Percentiles rank a stretch among this genome's conserved stretches.
Evolutionary conservation across 2,329 filamentous ascomycete genomes (phyloP).

Genomic region (Colletotrichum cuscutae): DNA sequence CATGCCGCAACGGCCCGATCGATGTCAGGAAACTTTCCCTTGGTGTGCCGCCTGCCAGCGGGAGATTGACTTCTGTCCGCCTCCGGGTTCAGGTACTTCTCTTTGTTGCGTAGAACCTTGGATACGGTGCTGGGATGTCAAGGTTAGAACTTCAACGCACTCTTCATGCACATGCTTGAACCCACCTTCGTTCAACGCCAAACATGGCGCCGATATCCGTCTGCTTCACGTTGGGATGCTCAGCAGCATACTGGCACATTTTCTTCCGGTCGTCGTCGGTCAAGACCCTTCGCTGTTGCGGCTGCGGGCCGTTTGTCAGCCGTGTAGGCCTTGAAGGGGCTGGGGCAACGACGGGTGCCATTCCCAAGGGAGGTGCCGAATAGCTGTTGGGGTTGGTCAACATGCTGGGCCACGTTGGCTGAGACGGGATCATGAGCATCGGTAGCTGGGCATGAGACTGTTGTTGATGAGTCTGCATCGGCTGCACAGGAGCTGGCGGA

Average conservation of each 20-base stretch:
- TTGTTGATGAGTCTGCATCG: slow-evolving; percentile 45
- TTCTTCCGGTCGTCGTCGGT: slow-evolving; percentile 89
- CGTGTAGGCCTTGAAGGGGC: slow-evolving; percentile 60
- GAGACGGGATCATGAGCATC: slow-evolving; percentile 76
- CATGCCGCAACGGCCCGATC: slow-evolving; percentile 91
- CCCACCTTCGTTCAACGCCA: slow-evolving; percentile 96
- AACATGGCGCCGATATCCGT: slow-evolving; percentile 96
- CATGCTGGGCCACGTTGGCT: slow-evolving; percentile 82
- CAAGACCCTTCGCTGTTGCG: slow-evolving; percentile 83
- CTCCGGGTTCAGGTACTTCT: slow-evolving; percentile 83
- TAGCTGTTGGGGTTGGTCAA: slow-evolving; percentile 77
- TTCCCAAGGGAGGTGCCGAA: slow-evolving; percentile 66
- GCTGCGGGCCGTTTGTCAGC: slow-evolving; percentile 59
- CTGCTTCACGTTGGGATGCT: slow-evolving; percentile 91
- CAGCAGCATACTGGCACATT: slow-evolving; percentile 95
- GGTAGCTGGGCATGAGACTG: slow-evolving; percentile 65
- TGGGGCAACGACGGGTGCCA: slow-evolving; percentile 66
- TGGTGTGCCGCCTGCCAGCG: slow-evolving; percentile 74
- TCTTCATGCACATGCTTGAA: slow-evolving; percentile 7
- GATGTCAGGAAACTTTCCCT: slow-evolving; percentile 89
- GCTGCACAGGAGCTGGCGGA: slow-evolving; percentile 63
- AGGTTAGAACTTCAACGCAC: slow-evolving; percentile 40
- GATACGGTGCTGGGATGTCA: slow-evolving; percentile 84
- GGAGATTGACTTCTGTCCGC: slow-evolving; percentile 84
- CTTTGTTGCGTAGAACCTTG: slow-evolving; percentile 93